Evolutionary conservation across 106 monocot species (phyloP), one percentile per base, ranked within the genome.

Genomic region (Dendrobium catenatum): DNA sequence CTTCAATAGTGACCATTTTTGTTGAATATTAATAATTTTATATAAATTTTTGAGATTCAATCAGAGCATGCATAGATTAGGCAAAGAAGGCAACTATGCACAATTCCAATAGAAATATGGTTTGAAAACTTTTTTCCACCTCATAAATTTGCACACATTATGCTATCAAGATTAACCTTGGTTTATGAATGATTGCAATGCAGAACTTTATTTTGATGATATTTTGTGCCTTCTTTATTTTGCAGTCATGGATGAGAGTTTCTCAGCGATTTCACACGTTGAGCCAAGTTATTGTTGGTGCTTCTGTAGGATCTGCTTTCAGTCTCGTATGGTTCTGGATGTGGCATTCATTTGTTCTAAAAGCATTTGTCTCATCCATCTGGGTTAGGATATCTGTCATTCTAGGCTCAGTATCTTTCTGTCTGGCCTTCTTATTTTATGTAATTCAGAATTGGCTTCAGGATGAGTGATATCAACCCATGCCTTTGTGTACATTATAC

Each of bases 161-260:
- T 13, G 10, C 15, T 51, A 51, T 13, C 10, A 13, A 51, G 6
- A 46, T 7, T 46, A 46, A 51, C 13, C 0, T 51, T 51, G 10
- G 3, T 51, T 51, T 51, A 51, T 51, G 51, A 51, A 51, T 51
- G 51, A 51, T 51, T 51, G 51, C 51, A 51, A 51, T 51, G 51
- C 10, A 51, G 15, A 15, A 51, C 51, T 51, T 51, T 51, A 3
- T 51, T 51, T 24, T 66, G 64, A 24, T 66, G 64, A 66, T 7
- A 24, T 66, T 0, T 66, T 66, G 64, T 26, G 15, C 20, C 18
- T 75, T 79, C 58, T 72, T 37, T 79, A 18, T 68, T 37, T 68
- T 82, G 68, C 86, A 99, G 98, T 83, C 95, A 18, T 99, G 89
- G 88, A 83, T 99, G 37, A 88, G 98, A 24, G 87, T 99, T 42